Conservation (phyloP, 2,329 filamentous ascomycete species). For the Periglandula ipomoeae region DNA sequence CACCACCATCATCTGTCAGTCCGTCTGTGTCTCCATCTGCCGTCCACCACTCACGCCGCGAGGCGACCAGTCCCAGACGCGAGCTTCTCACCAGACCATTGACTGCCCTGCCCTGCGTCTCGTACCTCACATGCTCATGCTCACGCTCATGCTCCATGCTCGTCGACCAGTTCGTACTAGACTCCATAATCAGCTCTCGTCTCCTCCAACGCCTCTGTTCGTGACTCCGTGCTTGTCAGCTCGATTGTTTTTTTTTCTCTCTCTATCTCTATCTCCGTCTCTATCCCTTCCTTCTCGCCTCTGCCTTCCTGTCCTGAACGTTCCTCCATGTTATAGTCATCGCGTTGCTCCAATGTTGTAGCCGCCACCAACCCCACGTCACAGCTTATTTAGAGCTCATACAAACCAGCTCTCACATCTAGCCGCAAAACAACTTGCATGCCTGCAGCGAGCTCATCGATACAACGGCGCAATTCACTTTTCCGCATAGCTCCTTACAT, state of each 20-base stretch:
- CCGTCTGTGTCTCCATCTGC: not conserved
- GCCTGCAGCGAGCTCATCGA: not conserved
- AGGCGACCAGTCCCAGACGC: too few relatives aligned
- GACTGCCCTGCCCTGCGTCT: too few relatives aligned
- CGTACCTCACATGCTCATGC: too few relatives aligned
- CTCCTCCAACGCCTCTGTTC: not conserved
- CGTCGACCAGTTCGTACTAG: too few relatives aligned
- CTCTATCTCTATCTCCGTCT: too few relatives aligned
- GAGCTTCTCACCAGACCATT: too few relatives aligned
- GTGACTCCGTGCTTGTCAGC: not conserved
- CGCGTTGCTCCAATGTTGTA: not conserved
- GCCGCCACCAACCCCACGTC: not conserved
- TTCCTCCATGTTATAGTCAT: not conserved
- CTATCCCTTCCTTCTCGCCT: not conserved
- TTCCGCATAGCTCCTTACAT: not conserved
- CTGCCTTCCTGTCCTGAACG: not conserved
- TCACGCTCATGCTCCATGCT: too few relatives aligned
- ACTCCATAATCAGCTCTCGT: not conserved
- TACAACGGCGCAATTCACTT: not conserved
- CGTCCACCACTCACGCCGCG: not conserved
- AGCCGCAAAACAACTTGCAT: not conserved
- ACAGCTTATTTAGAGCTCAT: not conserved
- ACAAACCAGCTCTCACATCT: too few relatives aligned
- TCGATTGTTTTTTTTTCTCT: not conserved
- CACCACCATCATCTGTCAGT: too few relatives aligned